Evolutionary conservation across 1,284 basidiomycete genomes (phyloP), one percentile per base, ranked within the genome.

Genomic region (Ustilago curta): DNA sequence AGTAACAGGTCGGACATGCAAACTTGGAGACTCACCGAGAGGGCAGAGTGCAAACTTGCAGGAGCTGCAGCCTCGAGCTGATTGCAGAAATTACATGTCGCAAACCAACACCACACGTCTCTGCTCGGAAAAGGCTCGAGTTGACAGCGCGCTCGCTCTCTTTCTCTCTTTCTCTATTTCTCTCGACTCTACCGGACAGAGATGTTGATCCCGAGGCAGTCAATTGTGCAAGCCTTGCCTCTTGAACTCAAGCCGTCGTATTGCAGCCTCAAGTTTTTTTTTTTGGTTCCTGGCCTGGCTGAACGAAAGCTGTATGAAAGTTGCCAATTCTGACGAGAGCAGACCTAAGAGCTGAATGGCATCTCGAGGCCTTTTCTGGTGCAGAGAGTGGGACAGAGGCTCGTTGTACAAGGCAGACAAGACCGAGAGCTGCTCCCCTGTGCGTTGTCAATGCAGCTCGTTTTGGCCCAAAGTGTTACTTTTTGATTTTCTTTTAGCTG

Each of bases 1-100:
- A 27, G 29, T n/a, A n/a, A n/a, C n/a, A n/a, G n/a, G n/a, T 19
- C 47, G 27, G 47, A 31, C 45, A 47, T 25, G 8, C 27, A 37
- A 37, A 9, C 18, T 29, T n/a, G n/a, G n/a, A n/a, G n/a, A 37
- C 35, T 37, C 35, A 29, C 35, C 35, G 35, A 37, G 35, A 14
- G 35, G 14, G 35, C 11, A 37, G 35, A 14, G 35, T 37, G 35
- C 12, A 29, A 27, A 47, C 27, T n/a, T 29, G 45, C 16, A 18
- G 42, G 51, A 45, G 59, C 65, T 58, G 53, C 52, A 27, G 27
- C 27, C 7, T 59, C 23, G 25, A 35, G 27, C 47, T 29, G 19
- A 8, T 37, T 32, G 49, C 37, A 32, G 18, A 64, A 68, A 49
- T 58, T 61, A 65, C 68, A 70, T 65, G 62, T 65, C 44, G 11